phyloP scores from a whole-genome alignment of 345 rosid genomes.

The Hibiscus tridactylites region DNA sequence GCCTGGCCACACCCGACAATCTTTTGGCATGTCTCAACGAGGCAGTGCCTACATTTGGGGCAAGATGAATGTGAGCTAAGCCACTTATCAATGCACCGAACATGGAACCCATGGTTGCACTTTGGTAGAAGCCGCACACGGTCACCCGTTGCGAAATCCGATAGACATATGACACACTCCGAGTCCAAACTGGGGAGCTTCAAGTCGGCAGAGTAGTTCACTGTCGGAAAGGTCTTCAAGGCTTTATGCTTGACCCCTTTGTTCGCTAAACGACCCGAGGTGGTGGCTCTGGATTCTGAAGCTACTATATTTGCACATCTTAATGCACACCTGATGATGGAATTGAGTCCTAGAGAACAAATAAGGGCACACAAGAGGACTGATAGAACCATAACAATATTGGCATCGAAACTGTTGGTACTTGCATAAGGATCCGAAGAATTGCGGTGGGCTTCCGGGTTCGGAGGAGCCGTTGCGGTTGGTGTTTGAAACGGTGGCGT shows the following conservation, averaged over 20 bases:
- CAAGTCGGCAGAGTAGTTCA: not conserved
- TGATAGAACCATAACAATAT: not conserved
- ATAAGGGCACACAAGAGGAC: not conserved
- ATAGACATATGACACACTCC: not conserved
- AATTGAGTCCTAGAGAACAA: not conserved
- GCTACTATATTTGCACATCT: not conserved
- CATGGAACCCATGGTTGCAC: not conserved
- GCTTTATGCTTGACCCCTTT: not conserved
- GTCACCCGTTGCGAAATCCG: not conserved
- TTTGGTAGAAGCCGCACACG: not conserved
- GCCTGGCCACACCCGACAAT: not conserved
- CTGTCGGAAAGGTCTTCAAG: not conserved
- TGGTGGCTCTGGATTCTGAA: not conserved
- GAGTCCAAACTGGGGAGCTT: not conserved
- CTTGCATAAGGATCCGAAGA: not conserved
- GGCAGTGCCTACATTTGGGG: not conserved
- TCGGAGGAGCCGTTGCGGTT: not conserved
- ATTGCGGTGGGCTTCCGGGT: not conserved
- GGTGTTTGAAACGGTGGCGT: not conserved
- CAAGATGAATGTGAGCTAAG: not conserved
- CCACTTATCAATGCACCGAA: not conserved
- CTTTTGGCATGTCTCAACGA: not conserved
- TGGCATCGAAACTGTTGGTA: not conserved
- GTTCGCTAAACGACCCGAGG: not conserved
- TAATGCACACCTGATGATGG: not conserved